A percentile compares a stretch with the other conserved stretches of the same genome.
These are phyloP conservation scores for Tolypocladium amazonense DNA, from an alignment of 2,329 filamentous ascomycete species.

Conservation along the genomic window DNA sequence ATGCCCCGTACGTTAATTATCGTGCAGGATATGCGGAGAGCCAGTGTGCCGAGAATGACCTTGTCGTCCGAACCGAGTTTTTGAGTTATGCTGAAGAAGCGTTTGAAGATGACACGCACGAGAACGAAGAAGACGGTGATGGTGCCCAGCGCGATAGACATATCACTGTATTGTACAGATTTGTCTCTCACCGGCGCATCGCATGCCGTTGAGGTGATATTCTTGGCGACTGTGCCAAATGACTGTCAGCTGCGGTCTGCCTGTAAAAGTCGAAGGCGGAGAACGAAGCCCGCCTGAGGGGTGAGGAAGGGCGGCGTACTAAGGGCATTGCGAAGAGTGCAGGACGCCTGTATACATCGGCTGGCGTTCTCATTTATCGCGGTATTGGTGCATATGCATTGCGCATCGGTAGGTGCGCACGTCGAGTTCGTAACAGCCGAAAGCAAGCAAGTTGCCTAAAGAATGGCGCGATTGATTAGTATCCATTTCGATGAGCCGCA, in stretches of 20 bases:
- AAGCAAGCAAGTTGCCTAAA: neutral
- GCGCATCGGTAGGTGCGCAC: neutral
- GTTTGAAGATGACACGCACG: slow-evolving; percentile 23
- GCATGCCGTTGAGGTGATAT: slow-evolving; percentile 1
- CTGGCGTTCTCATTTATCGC: neutral
- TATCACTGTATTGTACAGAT: neutral
- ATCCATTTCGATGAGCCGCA: neutral
- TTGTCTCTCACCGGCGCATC: neutral
- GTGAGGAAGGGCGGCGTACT: neutral
- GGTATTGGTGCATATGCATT: neutral
- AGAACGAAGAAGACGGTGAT: slow-evolving; percentile 19
- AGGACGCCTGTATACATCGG: neutral
- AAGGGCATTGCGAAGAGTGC: neutral
- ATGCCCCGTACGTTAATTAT: slow-evolving; percentile 17
- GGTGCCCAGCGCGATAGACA: neutral
- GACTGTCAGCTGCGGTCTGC: neutral
- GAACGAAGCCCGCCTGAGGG: neutral
- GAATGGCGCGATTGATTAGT: neutral
- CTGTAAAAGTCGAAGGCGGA: neutral
- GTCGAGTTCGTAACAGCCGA: neutral
- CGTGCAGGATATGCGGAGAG: slow-evolving; percentile 16
- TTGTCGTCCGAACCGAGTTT: slow-evolving; percentile 25
- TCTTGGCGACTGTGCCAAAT: neutral
- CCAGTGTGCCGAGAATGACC: slow-evolving; percentile 15
- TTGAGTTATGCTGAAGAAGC: slow-evolving; percentile 20